Base-by-base conservation (phyloP, 2,329 filamentous ascomycete species). In the Ramichloridium luteum region DNA sequence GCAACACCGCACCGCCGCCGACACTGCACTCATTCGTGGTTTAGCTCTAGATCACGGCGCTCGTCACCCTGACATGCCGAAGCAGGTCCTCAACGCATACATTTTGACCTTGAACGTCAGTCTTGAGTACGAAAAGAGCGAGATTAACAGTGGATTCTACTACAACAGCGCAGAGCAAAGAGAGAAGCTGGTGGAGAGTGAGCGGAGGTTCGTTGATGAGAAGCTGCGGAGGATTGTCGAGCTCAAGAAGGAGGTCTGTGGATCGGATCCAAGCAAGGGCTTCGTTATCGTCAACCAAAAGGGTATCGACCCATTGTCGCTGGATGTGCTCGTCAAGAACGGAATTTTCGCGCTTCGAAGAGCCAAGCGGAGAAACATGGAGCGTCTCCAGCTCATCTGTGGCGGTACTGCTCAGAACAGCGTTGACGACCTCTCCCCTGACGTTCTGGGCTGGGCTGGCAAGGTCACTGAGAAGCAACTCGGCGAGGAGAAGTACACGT, bases 271-370 rank as follows among this genome's bases (percentile, higher is more conserved):
- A 6, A 90, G 83, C 64, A 94, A 96, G 70, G 79, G 80, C 50
- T 98, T 98, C 56, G 90, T 96, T 44, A 78, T 98, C 51, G 83
- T 98, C 61, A 98, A 98, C 68, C 90, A 98, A 62, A 98, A 98
- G 71, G 90, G 90, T 41, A 98, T 98, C 48, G 90, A 98, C 56
- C 90, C 90, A 13, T 68, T 98, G 40, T 94, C 86, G 32, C 70
- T 98, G 45, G 90, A 98, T 50, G 85, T 98, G 9, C 67, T 98
- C 36, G 86, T 90, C 44, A 98, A 98, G 75, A 96, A 98, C 57
- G 86, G 86, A 46, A 98, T 98, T 49, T 74, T 96, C 44, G 90
- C 90, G 32, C 73, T 98, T 40, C 77, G 90, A 51, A 74, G 90
- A 57, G 90, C 90, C 25, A 98, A 98, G 78, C 74, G 90, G 59